Base-by-base conservation (phyloP, 2,329 filamentous ascomycete genomes). In the Hypoxylon sp. region DNA sequence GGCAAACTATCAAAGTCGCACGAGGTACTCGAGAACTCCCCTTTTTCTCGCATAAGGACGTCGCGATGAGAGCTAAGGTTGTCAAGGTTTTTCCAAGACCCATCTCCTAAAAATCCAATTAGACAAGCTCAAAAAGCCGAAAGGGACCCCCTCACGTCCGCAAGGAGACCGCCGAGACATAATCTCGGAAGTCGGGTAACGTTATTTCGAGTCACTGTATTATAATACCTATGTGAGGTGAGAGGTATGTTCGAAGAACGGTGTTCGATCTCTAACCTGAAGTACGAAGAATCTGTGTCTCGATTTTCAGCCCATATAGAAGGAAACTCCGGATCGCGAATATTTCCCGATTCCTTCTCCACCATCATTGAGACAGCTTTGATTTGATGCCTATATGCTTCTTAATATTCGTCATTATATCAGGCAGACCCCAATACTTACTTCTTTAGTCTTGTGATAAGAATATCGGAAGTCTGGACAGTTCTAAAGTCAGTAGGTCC, bases 281-380 rank as follows among this genome's bases (percentile, higher is more conserved):
- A 17, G 31, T 24, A n/a, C 15, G 65, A 24, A 35, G 47, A 19
- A 13, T 17, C 27, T n/a, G 32, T 15, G 24, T 48, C 27, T 0
- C 19, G 27, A 15, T 32, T 29, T 61, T 65, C 51, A 11, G 59
- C 31, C 65, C 65, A 68, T 35, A 65, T 39, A 11, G 65, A 61
- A 27, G 65, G 52, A 19, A 68, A 68, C 31, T 65, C 47, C 6
- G 61, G n/a, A 31, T 54, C 52, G 2, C 47, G 52, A 51, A 63
- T 61, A 24, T 47, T 31, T 37, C 65, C 65, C 3, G 47, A 60
- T 50, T 68, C 65, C 24, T 68, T 68, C 52, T 68, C 65, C 29
- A 56, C 31, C 65, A 68, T 68, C 61, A 68, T 68, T 10, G 65
- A 52, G n/a, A 68, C 61, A 24, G 52, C 61, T 37, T 65, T 53